These are phyloP conservation scores for Phyllostachys edulis DNA, from an alignment of 176 grass and related monocot genomes.

Conservation along the genomic window DNA sequence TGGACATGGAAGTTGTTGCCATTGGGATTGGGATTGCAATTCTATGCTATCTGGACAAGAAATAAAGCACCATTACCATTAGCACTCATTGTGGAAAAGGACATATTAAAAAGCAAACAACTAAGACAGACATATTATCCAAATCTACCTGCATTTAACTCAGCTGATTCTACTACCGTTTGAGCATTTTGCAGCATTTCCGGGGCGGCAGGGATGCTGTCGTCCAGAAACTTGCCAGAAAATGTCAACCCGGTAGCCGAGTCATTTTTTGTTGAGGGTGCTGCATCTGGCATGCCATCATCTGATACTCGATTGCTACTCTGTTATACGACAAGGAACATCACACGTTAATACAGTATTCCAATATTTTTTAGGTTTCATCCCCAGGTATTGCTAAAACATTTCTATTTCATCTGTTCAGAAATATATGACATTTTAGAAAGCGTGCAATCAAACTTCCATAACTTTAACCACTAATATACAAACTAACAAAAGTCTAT, in stretches of 20 bases:
- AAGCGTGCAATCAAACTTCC: too few species aligned
- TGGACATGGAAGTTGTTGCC: conserved; percentile 48
- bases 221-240: conserved; percentile 52
- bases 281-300: conserved; percentile 47
- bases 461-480: too few species aligned
- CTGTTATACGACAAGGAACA: conserved; percentile 38
- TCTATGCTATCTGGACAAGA: conserved; percentile 43
- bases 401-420: neutral
- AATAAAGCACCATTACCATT: conserved; percentile 10
- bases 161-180: conserved; percentile 47
- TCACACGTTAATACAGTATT: neutral
- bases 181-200: conserved; percentile 51
- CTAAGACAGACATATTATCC: conserved; percentile 6
- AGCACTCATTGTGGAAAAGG: conserved; percentile 13
- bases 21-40: conserved; percentile 41
- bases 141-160: conserved; percentile 42
- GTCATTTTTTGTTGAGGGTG: conserved; percentile 36
- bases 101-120: conserved; percentile 13
- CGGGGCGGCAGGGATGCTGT: conserved; percentile 41
- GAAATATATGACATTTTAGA: too few species aligned
- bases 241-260: conserved; percentile 42
- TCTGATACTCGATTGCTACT: conserved; percentile 48
- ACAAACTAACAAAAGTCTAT: too few species aligned
- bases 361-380: neutral
- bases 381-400: neutral